Evolutionary conservation across 2,329 filamentous ascomycete species (phyloP).

Genomic region (Chrysoporthe austroafricana): DNA sequence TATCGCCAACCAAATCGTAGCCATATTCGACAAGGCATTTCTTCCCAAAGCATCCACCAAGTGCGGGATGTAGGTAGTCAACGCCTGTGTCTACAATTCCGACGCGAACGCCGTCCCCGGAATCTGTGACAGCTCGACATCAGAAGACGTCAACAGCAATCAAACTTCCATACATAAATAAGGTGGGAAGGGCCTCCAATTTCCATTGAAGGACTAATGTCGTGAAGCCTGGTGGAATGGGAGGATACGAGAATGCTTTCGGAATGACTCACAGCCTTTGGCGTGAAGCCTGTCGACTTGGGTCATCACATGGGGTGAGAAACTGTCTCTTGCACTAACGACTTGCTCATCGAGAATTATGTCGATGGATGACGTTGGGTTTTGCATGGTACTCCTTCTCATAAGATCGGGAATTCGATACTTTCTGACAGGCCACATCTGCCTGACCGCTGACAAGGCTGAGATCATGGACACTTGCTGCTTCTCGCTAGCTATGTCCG

Average conservation of each 20-base stretch:
- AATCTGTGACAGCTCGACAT: constrained; percentile 33
- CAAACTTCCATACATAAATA: too few relatives aligned
- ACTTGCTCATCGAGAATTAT: background rate
- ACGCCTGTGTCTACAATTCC: constrained; percentile 47
- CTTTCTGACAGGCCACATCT: constrained; percentile 37
- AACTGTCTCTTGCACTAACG: constrained; percentile 22
- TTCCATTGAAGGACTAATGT: background rate
- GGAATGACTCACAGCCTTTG: constrained; percentile 36
- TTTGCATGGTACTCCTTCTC: background rate
- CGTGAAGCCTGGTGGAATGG: background rate
- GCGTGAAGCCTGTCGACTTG: constrained; percentile 47
- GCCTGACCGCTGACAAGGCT: constrained; percentile 34
- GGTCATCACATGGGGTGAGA: constrained; percentile 38
- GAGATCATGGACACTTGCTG: constrained; percentile 31
- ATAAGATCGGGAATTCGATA: constrained; percentile 23
- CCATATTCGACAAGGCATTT: constrained; percentile 53
- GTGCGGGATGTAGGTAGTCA: constrained; percentile 55
- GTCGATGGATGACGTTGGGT: constrained; percentile 1
- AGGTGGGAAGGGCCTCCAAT: background rate
- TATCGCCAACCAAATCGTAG: constrained; percentile 51
- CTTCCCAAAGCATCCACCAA: constrained; percentile 56
- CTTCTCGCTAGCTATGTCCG: constrained; percentile 16
- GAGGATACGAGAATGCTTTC: too few relatives aligned
- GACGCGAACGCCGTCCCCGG: constrained; percentile 49
- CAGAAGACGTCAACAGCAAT: background rate